Conservation (phyloP, 2,329 filamentous ascomycete species). For the Aureobasidium uvarum region DNA sequence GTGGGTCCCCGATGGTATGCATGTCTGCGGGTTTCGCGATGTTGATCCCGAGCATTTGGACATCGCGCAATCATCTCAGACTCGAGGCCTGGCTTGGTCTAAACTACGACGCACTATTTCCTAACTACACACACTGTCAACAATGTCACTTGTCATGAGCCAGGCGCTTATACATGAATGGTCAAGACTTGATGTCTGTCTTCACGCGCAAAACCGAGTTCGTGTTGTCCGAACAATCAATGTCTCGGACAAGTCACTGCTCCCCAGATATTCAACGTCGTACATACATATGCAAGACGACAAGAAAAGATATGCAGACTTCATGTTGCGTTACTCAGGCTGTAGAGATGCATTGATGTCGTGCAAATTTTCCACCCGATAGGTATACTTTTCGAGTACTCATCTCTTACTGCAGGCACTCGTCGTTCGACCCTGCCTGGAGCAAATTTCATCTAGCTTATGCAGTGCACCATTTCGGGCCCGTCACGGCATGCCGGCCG, state of each 20-base stretch:
- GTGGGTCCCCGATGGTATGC: conserved; percentile 23
- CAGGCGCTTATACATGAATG: conserved; percentile 1
- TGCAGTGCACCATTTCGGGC: conserved; percentile 9
- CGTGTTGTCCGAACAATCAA: neutral
- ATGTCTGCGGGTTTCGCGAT: conserved; percentile 19
- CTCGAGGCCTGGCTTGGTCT: neutral
- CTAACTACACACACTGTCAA: neutral
- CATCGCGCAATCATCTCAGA: conserved; percentile 25
- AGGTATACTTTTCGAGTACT: neutral
- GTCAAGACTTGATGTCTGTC: neutral
- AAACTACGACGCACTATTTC: neutral
- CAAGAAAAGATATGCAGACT: conserved; percentile 12
- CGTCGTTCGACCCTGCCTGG: neutral
- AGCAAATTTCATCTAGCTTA: neutral
- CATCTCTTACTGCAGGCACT: neutral
- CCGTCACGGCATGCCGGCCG: neutral
- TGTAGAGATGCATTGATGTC: neutral
- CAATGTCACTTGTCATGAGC: conserved; percentile 18
- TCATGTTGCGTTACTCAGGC: neutral
- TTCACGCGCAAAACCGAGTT: neutral
- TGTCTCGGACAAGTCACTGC: conserved; percentile 2
- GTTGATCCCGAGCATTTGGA: conserved; percentile 16
- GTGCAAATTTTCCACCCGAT: conserved; percentile 10
- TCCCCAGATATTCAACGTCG: conserved; percentile 16
- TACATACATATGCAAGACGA: conserved; percentile 20